Evolutionary conservation across 306 rosid genomes (phyloP), one percentile per base, ranked within the genome.

Genomic region (Ammopiptanthus mongolicus): DNA sequence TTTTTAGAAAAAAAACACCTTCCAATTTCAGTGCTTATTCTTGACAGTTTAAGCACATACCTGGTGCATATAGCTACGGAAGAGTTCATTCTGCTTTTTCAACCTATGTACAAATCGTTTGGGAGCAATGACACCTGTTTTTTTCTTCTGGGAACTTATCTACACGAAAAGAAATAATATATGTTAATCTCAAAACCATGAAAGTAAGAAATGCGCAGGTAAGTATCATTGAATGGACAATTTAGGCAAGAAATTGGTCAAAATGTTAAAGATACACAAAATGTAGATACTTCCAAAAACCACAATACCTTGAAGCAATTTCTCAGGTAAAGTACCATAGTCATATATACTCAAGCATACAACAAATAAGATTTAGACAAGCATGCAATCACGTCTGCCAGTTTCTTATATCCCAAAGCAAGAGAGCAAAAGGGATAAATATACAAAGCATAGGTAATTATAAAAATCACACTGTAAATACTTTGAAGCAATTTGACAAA

Each of bases 11-110:
- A 37, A 8, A 41, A 68, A 55, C 52, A 11, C 8, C 44, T 37
- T n/a, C n/a, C n/a, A 41, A 41, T 41, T 39, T 19, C 23, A 15
- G n/a, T 13, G 78, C 57, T 65, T 29, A 58, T 21, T 71, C 59
- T 53, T 46, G 50, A 59, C 39, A 29, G 29, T 51, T 37, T 44
- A 65, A 72, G 52, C 69, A 73, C 57, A 50, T 83, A 92, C 96
- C 90, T 92, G 97, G 82, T 92, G 97, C 97, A 92, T 92, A 61
- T 92, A 92, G 82, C 97, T 88, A 46, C 96, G 97, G 75, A 92
- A 92, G 59, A 92, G 90, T 69, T 92, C 97, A 87, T 92, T 92
- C 74, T 92, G 94, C 53, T 92, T 92, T 76, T 88, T 92, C 87
- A 92, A 84, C 76, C 97, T 88, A 77, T 92, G 97, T 71, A 92